Evolutionary conservation across 805 yeast species (phyloP), one percentile per base, ranked within the genome.

Genomic region (Candida takata): DNA sequence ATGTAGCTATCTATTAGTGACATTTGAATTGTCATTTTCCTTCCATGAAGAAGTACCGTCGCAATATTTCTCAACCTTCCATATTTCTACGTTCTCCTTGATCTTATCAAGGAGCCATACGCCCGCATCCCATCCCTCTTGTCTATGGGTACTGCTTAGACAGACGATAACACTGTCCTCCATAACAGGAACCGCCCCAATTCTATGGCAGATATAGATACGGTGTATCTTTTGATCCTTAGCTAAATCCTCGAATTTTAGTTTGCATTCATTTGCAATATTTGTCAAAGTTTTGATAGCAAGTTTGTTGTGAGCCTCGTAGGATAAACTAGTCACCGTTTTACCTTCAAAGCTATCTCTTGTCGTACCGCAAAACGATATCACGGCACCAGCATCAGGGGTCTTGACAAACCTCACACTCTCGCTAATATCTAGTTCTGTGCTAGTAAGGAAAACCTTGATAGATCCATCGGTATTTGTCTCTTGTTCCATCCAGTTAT

Each of bases 291-390:
- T 59, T 29, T 52, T 50, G 26, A 59, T 42, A 1, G 77, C 75
- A 29, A 69, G 48, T n/a, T 51, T 56, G 9, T 43, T 47, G 36
- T 70, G 70, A 1, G 73, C 66, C 36, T 72, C 77, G 42, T 70
- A 72, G n/a, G 62, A 46, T 14, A 72, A 51, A 13, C 57, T 49
- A 3, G 40, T 39, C 7, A 72, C 78, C 7, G 40, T 47, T 34
- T 66, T 65, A 12, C 60, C 62, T 15, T 61, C 66, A 44, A 69
- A 64, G 15, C 52, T 52, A 44, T 67, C 66, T 36, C 77, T 52
- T 7, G 78, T 72, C 9, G 67, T 67, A 1, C 78, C 78, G 5
- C 67, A 70, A 53, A 72, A 72, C 30, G 60, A 56, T 5, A 71
- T 63, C 4, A 69, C 60, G 0, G 76, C 77, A 1, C 78, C 77